These are phyloP conservation scores for Alternaria gaisen DNA, from an alignment of 2,329 filamentous ascomycete species.

Conservation along the genomic window DNA sequence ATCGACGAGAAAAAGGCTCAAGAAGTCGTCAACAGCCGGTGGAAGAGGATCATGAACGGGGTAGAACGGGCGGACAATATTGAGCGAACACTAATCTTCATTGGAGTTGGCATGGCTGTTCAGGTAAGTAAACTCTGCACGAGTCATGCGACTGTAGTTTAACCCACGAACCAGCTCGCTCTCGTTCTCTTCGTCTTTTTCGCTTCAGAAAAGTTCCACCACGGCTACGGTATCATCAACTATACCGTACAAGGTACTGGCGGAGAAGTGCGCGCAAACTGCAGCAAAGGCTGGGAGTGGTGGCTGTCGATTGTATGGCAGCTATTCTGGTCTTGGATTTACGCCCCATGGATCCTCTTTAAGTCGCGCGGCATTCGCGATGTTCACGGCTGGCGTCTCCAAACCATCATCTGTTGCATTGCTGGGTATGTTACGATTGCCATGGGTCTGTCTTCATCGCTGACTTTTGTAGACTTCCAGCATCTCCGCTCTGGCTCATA, in stretches of 20 bases:
- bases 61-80: slow-evolving; percentile 39
- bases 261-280: slow-evolving; percentile 34
- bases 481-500: slow-evolving; percentile 46
- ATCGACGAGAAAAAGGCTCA: slow-evolving; percentile 37
- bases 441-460: background rate
- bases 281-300: slow-evolving; percentile 49
- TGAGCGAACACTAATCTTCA: slow-evolving; percentile 37
- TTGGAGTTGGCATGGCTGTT: slow-evolving; percentile 37
- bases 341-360: slow-evolving; percentile 47
- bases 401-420: slow-evolving; percentile 47
- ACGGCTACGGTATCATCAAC: slow-evolving; percentile 42
- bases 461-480: slow-evolving; percentile 36
- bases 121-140: slow-evolving; percentile 29
- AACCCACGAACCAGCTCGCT: slow-evolving; percentile 21
- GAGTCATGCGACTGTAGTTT: background rate
- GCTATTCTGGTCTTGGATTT: slow-evolving; percentile 49
- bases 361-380: slow-evolving; percentile 45
- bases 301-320: slow-evolving; percentile 50
- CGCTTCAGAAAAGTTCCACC: slow-evolving; percentile 46
- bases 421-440: slow-evolving; percentile 34
- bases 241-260: slow-evolving; percentile 39
- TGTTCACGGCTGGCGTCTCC: slow-evolving; percentile 44
- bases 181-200: slow-evolving; percentile 45
- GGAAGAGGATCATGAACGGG: slow-evolving; percentile 34
- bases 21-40: slow-evolving; percentile 34